Evolutionary conservation across 495 filamentous ascomycete genomes (phyloP).

Genomic region (Penicillium crystallinum): DNA sequence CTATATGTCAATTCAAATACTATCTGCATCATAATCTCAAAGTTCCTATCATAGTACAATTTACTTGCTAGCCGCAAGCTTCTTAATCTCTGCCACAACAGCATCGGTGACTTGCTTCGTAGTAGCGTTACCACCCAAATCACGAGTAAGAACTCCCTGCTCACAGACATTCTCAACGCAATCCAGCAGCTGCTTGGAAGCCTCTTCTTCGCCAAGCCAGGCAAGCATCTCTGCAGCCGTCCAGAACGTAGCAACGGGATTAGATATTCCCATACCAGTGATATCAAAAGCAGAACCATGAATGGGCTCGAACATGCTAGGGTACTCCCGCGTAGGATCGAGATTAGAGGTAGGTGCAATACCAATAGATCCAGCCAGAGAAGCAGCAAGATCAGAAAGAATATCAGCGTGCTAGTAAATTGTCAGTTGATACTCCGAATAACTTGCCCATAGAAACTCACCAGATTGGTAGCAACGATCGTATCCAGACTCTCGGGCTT

Average conservation of each 20-base stretch:
- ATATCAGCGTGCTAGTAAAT: conserved; percentile 47
- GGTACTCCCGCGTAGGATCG: conserved; percentile 55
- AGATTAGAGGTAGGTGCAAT: conserved; percentile 60
- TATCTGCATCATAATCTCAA: too few relatives aligned
- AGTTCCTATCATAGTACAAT: background rate
- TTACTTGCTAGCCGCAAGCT: conserved; percentile 9
- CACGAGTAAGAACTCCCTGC: conserved; percentile 52
- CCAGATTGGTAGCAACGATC: conserved; percentile 52
- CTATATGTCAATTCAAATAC: too few relatives aligned
- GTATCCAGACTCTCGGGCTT: conserved; percentile 51
- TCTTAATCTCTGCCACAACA: conserved; percentile 54
- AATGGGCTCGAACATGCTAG: conserved; percentile 65
- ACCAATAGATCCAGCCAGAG: conserved; percentile 52
- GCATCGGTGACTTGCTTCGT: conserved; percentile 59
- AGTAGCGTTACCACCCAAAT: conserved; percentile 51
- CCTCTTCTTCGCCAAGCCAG: conserved; percentile 56
- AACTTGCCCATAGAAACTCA: conserved; percentile 10
- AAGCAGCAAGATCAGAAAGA: conserved; percentile 53
- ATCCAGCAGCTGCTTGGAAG: conserved; percentile 50
- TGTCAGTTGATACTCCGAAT: background rate
- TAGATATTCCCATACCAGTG: conserved; percentile 64
- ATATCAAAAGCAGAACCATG: conserved; percentile 69
- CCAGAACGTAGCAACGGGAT: conserved; percentile 69
- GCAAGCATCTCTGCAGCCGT: conserved; percentile 62
- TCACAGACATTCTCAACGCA: conserved; percentile 58